These are phyloP conservation scores for Oryza australiensis DNA, from an alignment of 176 grass and related monocot genomes.

Conservation along the genomic window DNA sequence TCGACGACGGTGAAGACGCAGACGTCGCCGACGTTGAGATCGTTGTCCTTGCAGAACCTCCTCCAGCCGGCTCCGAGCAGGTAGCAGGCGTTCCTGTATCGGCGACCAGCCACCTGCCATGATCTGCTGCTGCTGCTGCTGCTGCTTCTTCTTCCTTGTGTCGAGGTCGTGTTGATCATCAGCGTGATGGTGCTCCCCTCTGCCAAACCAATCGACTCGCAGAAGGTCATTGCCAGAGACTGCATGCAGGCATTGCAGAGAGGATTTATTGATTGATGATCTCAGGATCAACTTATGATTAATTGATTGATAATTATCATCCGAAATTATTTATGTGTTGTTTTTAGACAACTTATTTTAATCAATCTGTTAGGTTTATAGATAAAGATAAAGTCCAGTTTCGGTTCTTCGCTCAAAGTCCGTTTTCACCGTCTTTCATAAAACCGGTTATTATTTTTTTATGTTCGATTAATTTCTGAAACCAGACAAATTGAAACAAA, in stretches of 20 bases:
- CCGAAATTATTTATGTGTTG: too few species aligned
- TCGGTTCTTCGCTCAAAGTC: too few species aligned
- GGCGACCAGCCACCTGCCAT: neutral
- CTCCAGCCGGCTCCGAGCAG: neutral
- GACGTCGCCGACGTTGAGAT: conserved; percentile 6
- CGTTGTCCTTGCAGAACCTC: conserved; percentile 21
- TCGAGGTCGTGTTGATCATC: neutral
- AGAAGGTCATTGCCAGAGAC: neutral
- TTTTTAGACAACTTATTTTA: too few species aligned
- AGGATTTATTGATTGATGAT: neutral
- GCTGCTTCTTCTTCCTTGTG: too few species aligned
- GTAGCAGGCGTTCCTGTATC: neutral
- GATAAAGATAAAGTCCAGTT: too few species aligned
- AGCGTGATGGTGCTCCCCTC: neutral
- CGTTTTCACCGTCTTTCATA: too few species aligned
- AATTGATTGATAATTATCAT: too few species aligned
- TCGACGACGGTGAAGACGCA: conserved; percentile 23
- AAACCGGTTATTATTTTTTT: too few species aligned
- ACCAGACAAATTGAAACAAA: too few species aligned
- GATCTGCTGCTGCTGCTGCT: neutral
- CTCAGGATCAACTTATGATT: too few species aligned
- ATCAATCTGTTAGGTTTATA: too few species aligned
- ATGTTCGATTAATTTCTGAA: too few species aligned
- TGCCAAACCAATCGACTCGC: neutral
- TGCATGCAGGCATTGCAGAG: neutral